These are phyloP conservation scores for Tardiomyces depauwii DNA, from an alignment of 1,139 yeast genomes.

Conservation along the genomic window DNA sequence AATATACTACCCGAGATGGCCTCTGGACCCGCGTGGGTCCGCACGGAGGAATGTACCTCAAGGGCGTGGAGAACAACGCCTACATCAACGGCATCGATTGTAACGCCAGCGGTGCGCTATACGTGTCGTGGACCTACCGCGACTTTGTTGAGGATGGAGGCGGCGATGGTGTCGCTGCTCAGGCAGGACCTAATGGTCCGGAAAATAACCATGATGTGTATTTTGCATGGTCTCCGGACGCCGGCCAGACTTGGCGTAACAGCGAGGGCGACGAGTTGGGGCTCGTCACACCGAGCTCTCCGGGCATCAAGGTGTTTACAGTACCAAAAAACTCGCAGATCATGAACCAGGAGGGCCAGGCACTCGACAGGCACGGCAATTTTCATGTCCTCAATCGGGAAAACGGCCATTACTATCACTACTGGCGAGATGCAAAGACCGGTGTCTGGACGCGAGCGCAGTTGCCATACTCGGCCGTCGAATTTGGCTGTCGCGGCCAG, in stretches of 20 bases:
- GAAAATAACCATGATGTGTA: conserved; percentile 10
- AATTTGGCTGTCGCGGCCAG: conserved; percentile 4
- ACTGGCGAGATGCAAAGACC: conserved; percentile 4
- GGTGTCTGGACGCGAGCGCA: conserved; percentile 1
- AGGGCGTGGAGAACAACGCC: conserved; percentile 13
- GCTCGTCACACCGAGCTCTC: conserved; percentile 5
- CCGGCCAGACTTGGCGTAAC: conserved; percentile 12
- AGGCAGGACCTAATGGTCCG: conserved; percentile 17
- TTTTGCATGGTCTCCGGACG: conserved; percentile 11
- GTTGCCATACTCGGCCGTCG: conserved; percentile 1
- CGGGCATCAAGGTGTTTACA: conserved; percentile 6
- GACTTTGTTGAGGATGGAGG: conserved; percentile 12
- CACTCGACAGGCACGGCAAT: conserved; percentile 8
- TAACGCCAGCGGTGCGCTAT: conserved; percentile 5
- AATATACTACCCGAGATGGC: conserved; percentile 3
- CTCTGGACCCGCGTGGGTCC: conserved; percentile 9
- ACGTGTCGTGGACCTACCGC: conserved; percentile 15
- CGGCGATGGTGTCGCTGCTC: conserved; percentile 7
- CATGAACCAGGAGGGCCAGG: conserved; percentile 17
- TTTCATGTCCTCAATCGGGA: conserved; percentile 14
- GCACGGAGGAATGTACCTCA: conserved; percentile 8
- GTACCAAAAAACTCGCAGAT: conserved; percentile 14
- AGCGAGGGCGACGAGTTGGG: conserved; percentile 4
- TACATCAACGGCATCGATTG: conserved; percentile 14
- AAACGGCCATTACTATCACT: conserved; percentile 10